Base-by-base conservation (phyloP, 257 asterid genomes). In the Phtheirospermum japonicum region DNA sequence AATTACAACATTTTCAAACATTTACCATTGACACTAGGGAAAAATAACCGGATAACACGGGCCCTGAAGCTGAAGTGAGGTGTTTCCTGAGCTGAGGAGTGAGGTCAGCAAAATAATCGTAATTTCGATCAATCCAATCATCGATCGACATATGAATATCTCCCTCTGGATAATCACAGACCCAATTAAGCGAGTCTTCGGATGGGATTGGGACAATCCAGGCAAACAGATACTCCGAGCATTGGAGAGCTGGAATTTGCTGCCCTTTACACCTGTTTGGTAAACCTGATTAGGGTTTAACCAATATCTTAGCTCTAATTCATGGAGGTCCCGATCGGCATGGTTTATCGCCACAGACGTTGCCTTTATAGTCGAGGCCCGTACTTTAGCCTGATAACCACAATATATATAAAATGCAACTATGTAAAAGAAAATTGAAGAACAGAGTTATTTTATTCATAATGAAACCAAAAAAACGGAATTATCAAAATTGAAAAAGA, bases 201-300 rank as follows among this genome's bases (percentile, higher is more conserved):
- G 97, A 83, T 0, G 97, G 97, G 67, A 76, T 75, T 16, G 99
- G n/a, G 99, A 57, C 99, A 93, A 57, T 93, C 99, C 94, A 93
- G n/a, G 69, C 79, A 90, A 80, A 78, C 99, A 93, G 64, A 93
- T 89, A 52, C 90, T 83, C 42, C 97, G 76, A 54, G 95, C 94
- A 78, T 93, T 80, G 36, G 95, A 80, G 55, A 93, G 82, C 71
- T 78, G 66, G 70, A 75, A 87, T 33, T 73, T 82, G 84, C 83
- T 81, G 65, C 77, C 79, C 75, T 89, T 93, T 10, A 83, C 73
- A 64, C 94, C 94, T 64, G 85, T 79, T 77, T 87, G 81, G 77
- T 93, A 93, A 66, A 93, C 97, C 75, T 89, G 97, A 59, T 93
- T 93, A 48, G 99, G 90, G 61, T 93, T 93, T 59, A 93, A 69